phyloP scores from a whole-genome alignment of 331 rosid genomes.

The Acacia concinna region DNA sequence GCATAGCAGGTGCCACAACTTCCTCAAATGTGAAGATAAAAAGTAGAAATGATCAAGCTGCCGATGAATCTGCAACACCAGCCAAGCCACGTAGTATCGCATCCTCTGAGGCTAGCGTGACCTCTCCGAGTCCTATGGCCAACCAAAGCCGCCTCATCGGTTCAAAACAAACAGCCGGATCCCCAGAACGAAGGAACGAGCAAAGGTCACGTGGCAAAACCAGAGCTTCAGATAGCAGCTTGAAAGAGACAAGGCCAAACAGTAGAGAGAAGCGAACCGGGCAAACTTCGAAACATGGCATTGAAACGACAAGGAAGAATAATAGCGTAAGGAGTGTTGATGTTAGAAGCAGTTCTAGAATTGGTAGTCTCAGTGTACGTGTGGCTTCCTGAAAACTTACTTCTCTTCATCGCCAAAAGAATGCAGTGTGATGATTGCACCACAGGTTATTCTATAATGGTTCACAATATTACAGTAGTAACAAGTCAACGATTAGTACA shows the following conservation, averaged over 20 bases:
- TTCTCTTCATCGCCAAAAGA: constrained; percentile 6
- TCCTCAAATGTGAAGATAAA: constrained; percentile 34
- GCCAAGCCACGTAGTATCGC: constrained; percentile 23
- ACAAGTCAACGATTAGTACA: neutral
- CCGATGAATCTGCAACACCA: constrained; percentile 27
- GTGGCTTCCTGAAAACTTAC: constrained; percentile 49
- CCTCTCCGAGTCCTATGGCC: constrained; percentile 34
- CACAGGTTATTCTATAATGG: neutral
- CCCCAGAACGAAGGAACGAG: constrained; percentile 36
- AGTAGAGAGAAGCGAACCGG: constrained; percentile 39
- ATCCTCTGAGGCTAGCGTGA: constrained; percentile 36
- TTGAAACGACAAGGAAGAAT: constrained; percentile 39
- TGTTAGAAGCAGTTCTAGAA: constrained; percentile 44
- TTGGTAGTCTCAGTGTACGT: constrained; percentile 47
- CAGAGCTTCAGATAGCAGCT: constrained; percentile 27
- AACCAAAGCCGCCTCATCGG: constrained; percentile 22
- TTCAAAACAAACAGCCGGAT: constrained; percentile 23
- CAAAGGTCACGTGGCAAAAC: constrained; percentile 37
- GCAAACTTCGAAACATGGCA: constrained; percentile 34
- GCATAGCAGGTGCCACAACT: constrained; percentile 30
- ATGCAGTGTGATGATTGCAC: neutral
- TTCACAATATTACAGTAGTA: neutral
- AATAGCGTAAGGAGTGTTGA: constrained; percentile 38
- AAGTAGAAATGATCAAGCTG: constrained; percentile 28
- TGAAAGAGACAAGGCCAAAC: constrained; percentile 39